Evolutionary conservation across 164 flowering plant species (phyloP).

Genomic region (Aristolochia contorta): DNA sequence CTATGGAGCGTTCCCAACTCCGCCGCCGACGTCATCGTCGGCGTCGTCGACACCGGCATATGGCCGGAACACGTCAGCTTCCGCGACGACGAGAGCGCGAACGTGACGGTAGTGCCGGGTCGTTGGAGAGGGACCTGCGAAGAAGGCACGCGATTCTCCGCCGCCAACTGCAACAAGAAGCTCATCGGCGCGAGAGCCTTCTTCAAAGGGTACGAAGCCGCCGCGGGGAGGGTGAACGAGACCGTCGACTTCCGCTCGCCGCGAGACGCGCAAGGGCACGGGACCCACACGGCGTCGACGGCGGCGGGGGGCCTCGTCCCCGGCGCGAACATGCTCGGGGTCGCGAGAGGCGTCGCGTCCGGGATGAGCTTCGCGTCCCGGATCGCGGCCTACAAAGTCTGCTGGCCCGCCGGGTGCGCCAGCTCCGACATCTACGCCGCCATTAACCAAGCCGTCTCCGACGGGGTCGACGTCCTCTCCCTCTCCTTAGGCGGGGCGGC

Average conservation of each 20-base stretch:
- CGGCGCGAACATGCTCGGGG: slow-evolving; percentile 39
- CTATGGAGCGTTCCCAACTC: slow-evolving; percentile 36
- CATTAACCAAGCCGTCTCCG: slow-evolving; percentile 51
- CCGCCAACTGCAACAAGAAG: slow-evolving; percentile 49
- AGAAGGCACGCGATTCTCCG: slow-evolving; percentile 34
- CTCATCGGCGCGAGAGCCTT: slow-evolving; percentile 49
- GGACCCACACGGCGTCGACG: slow-evolving; percentile 82
- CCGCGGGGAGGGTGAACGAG: slow-evolving; percentile 34
- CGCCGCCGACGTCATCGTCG: slow-evolving; percentile 53
- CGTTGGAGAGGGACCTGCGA: slow-evolving; percentile 66
- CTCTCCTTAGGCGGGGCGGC: slow-evolving; percentile 52
- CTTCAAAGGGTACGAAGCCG: slow-evolving; percentile 41
- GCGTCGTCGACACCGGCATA: slow-evolving; percentile 68
- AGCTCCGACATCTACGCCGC: slow-evolving; percentile 61
- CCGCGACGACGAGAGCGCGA: slow-evolving; percentile 24
- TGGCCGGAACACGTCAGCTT: slow-evolving; percentile 79
- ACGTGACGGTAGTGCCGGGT: too few species aligned
- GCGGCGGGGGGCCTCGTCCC: slow-evolving; percentile 50
- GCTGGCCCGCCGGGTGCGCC: slow-evolving; percentile 43
- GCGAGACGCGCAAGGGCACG: slow-evolving; percentile 59
- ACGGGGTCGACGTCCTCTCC: slow-evolving; percentile 71
- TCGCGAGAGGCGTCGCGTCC: slow-evolving; percentile 53
- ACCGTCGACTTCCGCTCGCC: slow-evolving; percentile 41
- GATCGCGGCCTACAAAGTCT: slow-evolving; percentile 67
- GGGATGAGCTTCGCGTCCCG: slow-evolving; percentile 56